These are phyloP conservation scores for Cinchona pubescens DNA, from an alignment of 257 asterid genomes.

Conservation along the genomic window DNA sequence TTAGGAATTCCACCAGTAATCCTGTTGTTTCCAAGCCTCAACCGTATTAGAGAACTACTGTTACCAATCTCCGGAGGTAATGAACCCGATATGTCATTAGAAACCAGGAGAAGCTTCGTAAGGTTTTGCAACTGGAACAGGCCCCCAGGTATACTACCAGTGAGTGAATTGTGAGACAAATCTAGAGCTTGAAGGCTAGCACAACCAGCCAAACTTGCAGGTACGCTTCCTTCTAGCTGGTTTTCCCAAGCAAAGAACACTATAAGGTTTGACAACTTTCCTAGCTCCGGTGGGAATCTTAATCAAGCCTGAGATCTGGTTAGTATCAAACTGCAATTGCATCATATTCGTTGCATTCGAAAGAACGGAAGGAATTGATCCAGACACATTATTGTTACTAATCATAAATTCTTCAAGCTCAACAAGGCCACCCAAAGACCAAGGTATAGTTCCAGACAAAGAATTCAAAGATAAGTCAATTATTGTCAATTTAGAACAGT, in stretches of 20 bases:
- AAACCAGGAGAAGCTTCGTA: slow-evolving; percentile 42
- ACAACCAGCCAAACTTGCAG: slow-evolving; percentile 42
- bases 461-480: slow-evolving; percentile 43
- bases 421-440: slow-evolving; percentile 37
- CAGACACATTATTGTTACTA: slow-evolving; percentile 42
- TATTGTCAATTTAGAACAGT: slow-evolving; percentile 33
- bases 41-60: slow-evolving; percentile 40
- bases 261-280: slow-evolving; percentile 33
- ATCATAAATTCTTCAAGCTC: slow-evolving; percentile 48
- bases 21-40: slow-evolving; percentile 43
- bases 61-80: slow-evolving; percentile 39
- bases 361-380: slow-evolving; percentile 39
- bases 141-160: slow-evolving; percentile 41
- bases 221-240: slow-evolving; percentile 47
- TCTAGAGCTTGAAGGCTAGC: slow-evolving; percentile 38
- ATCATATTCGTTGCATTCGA: slow-evolving; percentile 33
- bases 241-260: slow-evolving; percentile 51
- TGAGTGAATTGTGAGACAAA: slow-evolving; percentile 45
- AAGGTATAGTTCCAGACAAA: slow-evolving; percentile 43
- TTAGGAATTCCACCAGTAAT: slow-evolving; percentile 38
- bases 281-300: slow-evolving; percentile 45
- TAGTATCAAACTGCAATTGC: slow-evolving; percentile 42
- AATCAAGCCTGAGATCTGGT: slow-evolving; percentile 48
- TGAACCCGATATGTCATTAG: slow-evolving; percentile 43
- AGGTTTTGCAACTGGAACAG: slow-evolving; percentile 40